phyloP scores from a whole-genome alignment of 2,329 filamentous ascomycete genomes.

The Claviceps fusiformis region DNA sequence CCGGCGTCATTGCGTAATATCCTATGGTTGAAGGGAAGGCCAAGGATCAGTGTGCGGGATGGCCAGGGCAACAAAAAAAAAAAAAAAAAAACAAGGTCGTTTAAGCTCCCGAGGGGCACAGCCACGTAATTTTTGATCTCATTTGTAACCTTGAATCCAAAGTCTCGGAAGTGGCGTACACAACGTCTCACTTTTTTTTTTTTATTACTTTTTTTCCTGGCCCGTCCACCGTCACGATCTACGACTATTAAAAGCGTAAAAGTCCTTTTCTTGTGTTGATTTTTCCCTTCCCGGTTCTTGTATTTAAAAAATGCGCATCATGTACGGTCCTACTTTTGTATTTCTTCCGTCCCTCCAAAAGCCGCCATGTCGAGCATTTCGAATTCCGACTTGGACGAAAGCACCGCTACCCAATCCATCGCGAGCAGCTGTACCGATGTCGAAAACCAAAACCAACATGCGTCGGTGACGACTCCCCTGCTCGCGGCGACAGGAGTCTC shows the following conservation, averaged over 20 bases:
- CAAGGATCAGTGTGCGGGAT: neutral
- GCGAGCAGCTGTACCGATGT: neutral
- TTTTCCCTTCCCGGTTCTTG: too few species aligned
- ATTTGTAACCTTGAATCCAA: neutral
- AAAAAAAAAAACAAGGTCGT: neutral
- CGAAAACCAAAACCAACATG: neutral
- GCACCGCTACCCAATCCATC: neutral
- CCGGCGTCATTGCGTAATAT: too few species aligned
- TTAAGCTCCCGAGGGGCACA: neutral
- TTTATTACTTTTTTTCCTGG: neutral
- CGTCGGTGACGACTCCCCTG: neutral
- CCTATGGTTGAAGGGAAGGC: neutral
- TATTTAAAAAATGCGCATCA: neutral
- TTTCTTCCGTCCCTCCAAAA: neutral
- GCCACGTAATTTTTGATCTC: neutral
- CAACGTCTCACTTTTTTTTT: neutral
- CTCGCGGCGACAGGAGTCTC: neutral
- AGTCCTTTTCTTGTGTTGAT: neutral
- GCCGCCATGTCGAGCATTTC: neutral
- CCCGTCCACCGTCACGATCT: neutral
- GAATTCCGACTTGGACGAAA: neutral
- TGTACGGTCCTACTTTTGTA: neutral
- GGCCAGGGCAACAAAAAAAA: neutral
- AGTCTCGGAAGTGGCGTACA: neutral
- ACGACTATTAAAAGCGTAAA: neutral